Base-by-base conservation (phyloP, 108 stramenopile species). In the Chaetoceros muelleri region DNA sequence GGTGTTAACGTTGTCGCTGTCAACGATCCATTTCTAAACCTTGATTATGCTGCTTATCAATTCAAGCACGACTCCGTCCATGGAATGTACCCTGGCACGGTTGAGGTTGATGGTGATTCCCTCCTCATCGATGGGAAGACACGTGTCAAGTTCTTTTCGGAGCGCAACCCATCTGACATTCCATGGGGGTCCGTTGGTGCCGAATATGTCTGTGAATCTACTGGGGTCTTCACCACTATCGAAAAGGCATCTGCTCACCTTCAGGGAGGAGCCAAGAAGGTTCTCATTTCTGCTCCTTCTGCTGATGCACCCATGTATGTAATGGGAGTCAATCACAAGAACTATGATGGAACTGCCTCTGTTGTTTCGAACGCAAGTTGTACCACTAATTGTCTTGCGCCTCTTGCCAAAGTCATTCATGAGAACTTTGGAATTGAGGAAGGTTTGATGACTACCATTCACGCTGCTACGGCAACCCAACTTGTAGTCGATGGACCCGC, bases 361-460 rank as follows among this genome's bases (percentile, higher is more conserved):
- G 82, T 99, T 56, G 75, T 97, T 28, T 97, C 96, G 74, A 99
- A 99, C 77, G 98, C 98, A 22, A 89, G 86, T n/a, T 99, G 98
- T 66, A 99, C 98, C 58, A 99, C 98, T 69, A 99, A 99, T 85
- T 99, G 98, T 74, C 85, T 99, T 34, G 98, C 98, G 18, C 98
- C 98, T 28, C 62, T 99, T 30, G 96, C 94, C 67, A 98, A 98
- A 87, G 95, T 99, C 24, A 73, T 99, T 61, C 68, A 99, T 61
- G 95, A 99, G 44, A 85, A 82, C 44, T 99, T 88, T 53, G 96
- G 96, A 50, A 94, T 99, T 40, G 74, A 79, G 60, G 95, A 96
- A 63, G 98, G 95, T 22, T 91, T 99, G 65, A 99, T 99, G 98
- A 97, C 96, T 65, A 99, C 98, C 28, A 93, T 99, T 51, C 98